Conservation (phyloP, 176 grass and related monocot genomes). For the Canna indica region DNA sequence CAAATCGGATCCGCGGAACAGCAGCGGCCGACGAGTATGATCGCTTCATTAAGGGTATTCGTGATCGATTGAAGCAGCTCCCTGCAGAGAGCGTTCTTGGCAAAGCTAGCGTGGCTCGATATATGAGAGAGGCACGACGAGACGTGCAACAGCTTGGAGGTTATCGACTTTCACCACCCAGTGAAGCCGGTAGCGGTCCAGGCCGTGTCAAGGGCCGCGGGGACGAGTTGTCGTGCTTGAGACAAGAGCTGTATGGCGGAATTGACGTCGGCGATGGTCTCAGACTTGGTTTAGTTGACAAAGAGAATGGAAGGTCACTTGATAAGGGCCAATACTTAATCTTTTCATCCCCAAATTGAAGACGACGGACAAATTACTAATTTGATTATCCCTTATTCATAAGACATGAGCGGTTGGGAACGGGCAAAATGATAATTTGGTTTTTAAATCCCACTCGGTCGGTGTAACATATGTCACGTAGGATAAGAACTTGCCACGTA, state of each 20-base stretch:
- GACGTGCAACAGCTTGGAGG: slow-evolving; percentile 12
- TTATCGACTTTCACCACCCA: slow-evolving; percentile 5
- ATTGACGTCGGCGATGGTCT: neutral
- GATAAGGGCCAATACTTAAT: too few species aligned
- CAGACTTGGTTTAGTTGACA: too few species aligned
- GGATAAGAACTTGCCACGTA: too few species aligned
- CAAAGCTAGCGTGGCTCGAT: slow-evolving; percentile 12
- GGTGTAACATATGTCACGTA: too few species aligned
- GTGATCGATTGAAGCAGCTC: slow-evolving; percentile 14
- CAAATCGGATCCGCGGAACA: neutral
- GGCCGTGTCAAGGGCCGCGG: neutral
- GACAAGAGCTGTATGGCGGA: neutral
- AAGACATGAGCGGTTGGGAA: too few species aligned
- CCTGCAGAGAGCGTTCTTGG: slow-evolving; percentile 10
- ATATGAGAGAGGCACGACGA: slow-evolving; percentile 6
- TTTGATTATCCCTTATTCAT: too few species aligned
- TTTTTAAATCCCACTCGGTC: too few species aligned
- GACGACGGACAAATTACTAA: too few species aligned
- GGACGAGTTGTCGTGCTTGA: neutral
- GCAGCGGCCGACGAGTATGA: neutral
- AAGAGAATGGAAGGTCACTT: too few species aligned
- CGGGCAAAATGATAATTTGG: too few species aligned
- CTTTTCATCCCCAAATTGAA: too few species aligned
- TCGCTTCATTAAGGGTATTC: neutral
- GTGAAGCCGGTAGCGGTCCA: slow-evolving; percentile 8